Base-by-base conservation (phyloP, 805 yeast species). In the Barnettozyma wickerhamii region DNA sequence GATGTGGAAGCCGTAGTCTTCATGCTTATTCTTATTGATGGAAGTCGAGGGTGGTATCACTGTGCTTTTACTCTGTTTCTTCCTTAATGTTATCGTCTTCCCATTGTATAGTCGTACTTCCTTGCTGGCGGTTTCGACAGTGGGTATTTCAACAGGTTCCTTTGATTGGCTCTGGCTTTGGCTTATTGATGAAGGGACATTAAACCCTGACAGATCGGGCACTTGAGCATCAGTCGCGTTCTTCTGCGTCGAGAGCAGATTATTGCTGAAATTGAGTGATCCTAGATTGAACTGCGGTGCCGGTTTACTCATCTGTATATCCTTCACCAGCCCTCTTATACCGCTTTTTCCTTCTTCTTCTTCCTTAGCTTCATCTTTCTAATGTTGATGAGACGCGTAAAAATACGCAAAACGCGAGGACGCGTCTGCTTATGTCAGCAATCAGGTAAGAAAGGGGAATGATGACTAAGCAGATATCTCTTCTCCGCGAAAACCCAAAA, bases 1-100 rank as follows among this genome's bases (percentile, higher is more conserved):
- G 19, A 70, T 58, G 36, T 64, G 57, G 38, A 69, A 58, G 2
- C 74, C 74, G 40, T 68, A 69, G 26, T 32, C 37, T 6, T 37
- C 44, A 24, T 42, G 15, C 41, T 34, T 14, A 4, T 18, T n/a
- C 7, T n/a, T 15, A 4, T 27, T 19, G 15, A 33, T 27, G 3
- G 17, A 35, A 3, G 13, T n/a, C 17, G 19, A 7, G 14, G 33
- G 26, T 23, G 12, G 12, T 23, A 9, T 23, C 12, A 12, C 12
- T 23, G 12, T 23, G 9, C 26, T 9, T 23, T 23, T 10, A 5
- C 29, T 30, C 21, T 14, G n/a, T 32, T 37, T 40, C 30, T 33
- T 44, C 44, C 45, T 51, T 32, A 48, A 33, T n/a, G 21, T 40
- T 15, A 52, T 49, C 10, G 34, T 37, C 20, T 42, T 41, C 4